Base-by-base conservation (phyloP, 1,284 basidiomycete genomes). In the Exsudoporus floridanus region DNA sequence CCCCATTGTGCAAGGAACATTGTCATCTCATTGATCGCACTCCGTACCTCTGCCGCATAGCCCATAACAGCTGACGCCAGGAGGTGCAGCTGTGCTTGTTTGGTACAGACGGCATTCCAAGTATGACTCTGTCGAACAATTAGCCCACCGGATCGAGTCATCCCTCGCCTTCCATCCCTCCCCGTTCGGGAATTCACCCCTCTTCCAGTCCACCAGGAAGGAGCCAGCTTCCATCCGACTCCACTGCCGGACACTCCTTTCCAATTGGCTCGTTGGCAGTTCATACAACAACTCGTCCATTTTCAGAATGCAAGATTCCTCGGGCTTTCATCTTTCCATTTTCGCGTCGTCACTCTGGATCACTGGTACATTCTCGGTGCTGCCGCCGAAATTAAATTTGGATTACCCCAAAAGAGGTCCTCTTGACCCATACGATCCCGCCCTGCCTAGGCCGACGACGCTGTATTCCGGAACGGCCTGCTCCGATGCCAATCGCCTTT, bases 271-370 rank as follows among this genome's bases (percentile, higher is more conserved):
- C 25, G n/a, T 35, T 43, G 47, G 37, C 34, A 13, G 37, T 3
- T 28, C 40, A 19, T 30, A 40, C 45, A 38, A 33, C 45, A n/a
- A 33, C 23, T 27, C 53, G 19, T 46, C 60, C 54, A 34, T 46
- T 50, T 54, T 37, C 12, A 52, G 58, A 52, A 61, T 52, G 44
- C 46, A 63, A 45, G 13, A n/a, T 58, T 46, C 54, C 47, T 63
- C 63, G 58, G 49, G 18, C 38, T 61, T 57, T 42, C 39, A 46
- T 48, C 30, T 51, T 65, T 50, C 60, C 55, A 61, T 65, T 63
- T 58, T 46, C 34, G 35, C 40, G 35, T 14, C 7, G 25, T 40
- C 60, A 34, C 38, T 40, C 46, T 48, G 31, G 27, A 37, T 54
- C 49, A 46, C 60, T 58, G 40, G 54, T 46, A 40, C 31, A 33